Evolutionary conservation across 768 basidiomycete genomes (phyloP), one percentile per base, ranked within the genome.

Genomic region (Naganishia kalamii): DNA sequence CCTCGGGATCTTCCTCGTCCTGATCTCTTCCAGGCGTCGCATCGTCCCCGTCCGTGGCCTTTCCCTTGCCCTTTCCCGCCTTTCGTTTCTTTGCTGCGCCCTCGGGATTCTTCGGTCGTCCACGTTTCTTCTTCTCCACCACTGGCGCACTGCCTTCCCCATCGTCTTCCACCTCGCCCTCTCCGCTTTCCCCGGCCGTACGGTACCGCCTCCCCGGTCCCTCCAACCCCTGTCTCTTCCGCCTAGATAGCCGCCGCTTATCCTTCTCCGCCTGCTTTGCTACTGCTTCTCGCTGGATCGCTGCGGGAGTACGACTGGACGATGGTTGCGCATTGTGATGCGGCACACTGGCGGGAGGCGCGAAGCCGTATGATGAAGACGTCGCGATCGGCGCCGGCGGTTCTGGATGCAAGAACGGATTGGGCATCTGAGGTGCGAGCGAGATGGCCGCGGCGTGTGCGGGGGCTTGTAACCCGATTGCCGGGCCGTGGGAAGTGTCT

Each of bases 351-450:
- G 43, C 5, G 43, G 43, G 7, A 11, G 43, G 43, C 5, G 43
- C 43, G 43, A 44, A 44, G 13, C 43, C 43, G 11, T n/a, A 10
- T 2, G 23, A 10, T 3, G 21, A 25, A n/a, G 54, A 57, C 12
- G 54, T 40, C 12, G 54, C 33, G 32, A 57, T 57, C 5, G 54
- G 54, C 11, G 54, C n/a, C 13, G 54, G 54, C 17, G 40, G 21
- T 57, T 40, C 35, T n/a, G 54, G 54, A 57, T 57, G 54, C 33
- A 57, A 33, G 23, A 57, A 57, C 54, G 54, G 54, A 27, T 57
- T 57, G 8, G 54, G 54, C 54, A 57, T 57, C 19, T 57, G 54
- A n/a, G 54, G 54, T 15, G 54, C 54, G 35, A 57, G 54, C 19
- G 54, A 35, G 15, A 57, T 12, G 17, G 54, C 54, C 23, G 37